These are phyloP conservation scores for Suillus americanus DNA, from an alignment of 768 basidiomycete species.

Conservation along the genomic window DNA sequence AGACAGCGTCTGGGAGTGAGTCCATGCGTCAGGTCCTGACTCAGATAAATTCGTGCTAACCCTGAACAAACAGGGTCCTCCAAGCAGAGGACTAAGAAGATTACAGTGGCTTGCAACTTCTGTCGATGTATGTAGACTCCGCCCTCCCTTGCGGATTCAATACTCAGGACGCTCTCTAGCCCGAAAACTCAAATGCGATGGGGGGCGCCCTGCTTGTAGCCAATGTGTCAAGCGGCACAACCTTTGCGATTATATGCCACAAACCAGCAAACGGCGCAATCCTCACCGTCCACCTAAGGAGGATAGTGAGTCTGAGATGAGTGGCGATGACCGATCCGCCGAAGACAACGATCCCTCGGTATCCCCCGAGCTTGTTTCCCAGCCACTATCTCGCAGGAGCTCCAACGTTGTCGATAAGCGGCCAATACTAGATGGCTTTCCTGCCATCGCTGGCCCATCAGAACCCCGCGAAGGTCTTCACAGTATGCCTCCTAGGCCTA, in stretches of 20 bases:
- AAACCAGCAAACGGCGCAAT: slow-evolving; percentile 70
- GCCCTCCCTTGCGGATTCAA: slow-evolving; percentile 14
- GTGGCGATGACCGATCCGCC: slow-evolving; percentile 57
- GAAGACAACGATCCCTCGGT: slow-evolving; percentile 53
- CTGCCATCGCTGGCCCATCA: slow-evolving; percentile 31
- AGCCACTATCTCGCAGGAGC: slow-evolving; percentile 35
- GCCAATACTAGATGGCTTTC: slow-evolving; percentile 31
- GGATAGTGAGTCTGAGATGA: slow-evolving; percentile 58
- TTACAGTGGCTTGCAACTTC: slow-evolving; percentile 88
- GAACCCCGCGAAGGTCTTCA: slow-evolving; percentile 48
- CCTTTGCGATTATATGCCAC: slow-evolving; percentile 77
- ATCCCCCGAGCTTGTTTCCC: slow-evolving; percentile 46
- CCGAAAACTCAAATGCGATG: slow-evolving; percentile 87
- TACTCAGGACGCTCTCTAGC: slow-evolving; percentile 44
- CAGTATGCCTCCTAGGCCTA: slow-evolving; percentile 37
- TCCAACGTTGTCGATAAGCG: slow-evolving; percentile 35
- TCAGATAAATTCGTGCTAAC: slow-evolving; percentile 15
- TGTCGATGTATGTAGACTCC: slow-evolving; percentile 69
- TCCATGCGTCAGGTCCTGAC: slow-evolving; percentile 15
- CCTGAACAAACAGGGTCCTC: slow-evolving; percentile 44
- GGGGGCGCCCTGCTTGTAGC: slow-evolving; percentile 77
- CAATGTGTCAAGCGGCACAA: slow-evolving; percentile 81
- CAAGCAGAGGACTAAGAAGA: slow-evolving; percentile 78
- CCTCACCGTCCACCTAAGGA: slow-evolving; percentile 64
- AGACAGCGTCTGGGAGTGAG: slow-evolving; percentile 39